Conservation (phyloP, 768 basidiomycete genomes). For the Mrakia gelida region DNA sequence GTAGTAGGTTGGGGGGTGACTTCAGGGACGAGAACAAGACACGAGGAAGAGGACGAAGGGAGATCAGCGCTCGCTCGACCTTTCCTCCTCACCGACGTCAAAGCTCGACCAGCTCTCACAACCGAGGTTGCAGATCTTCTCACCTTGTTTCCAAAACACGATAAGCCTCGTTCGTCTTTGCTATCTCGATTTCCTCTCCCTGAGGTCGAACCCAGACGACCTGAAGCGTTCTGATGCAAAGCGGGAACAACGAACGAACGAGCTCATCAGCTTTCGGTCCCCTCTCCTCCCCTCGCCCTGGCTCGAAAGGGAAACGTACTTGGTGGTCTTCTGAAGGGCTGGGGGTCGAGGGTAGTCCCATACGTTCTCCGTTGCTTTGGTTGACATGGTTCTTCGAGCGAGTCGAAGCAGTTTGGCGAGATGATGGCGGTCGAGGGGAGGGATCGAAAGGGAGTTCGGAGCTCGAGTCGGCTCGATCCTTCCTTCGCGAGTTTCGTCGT, state of each 20-base stretch:
- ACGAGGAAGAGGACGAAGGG: neutral
- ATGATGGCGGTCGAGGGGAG: slow-evolving; percentile 1
- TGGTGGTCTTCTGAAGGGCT: slow-evolving; percentile 36
- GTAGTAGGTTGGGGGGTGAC: slow-evolving; percentile 45
- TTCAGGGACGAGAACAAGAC: no score
- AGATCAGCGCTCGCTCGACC: neutral
- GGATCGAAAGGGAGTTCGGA: no score
- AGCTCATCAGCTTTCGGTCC: neutral
- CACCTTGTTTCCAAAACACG: slow-evolving; percentile 43
- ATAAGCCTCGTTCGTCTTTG: slow-evolving; percentile 39
- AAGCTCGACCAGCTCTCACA: neutral
- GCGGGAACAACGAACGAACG: no score
- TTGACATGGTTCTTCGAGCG: slow-evolving; percentile 8
- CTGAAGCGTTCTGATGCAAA: slow-evolving; percentile 35
- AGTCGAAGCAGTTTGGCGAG: neutral
- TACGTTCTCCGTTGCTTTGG: slow-evolving; percentile 38
- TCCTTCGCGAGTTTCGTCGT: no score
- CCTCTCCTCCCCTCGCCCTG: neutral
- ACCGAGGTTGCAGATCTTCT: no score
- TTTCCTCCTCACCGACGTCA: neutral
- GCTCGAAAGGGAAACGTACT: slow-evolving; percentile 25
- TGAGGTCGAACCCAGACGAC: slow-evolving; percentile 36
- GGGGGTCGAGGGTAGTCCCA: slow-evolving; percentile 44
- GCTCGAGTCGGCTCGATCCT: no score
- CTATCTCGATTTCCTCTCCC: slow-evolving; percentile 38